A percentile compares a stretch with the other conserved stretches of the same genome.
These are phyloP conservation scores for Sanghuangporus weigelae DNA, from an alignment of 1,284 basidiomycete genomes.

Conservation along the genomic window DNA sequence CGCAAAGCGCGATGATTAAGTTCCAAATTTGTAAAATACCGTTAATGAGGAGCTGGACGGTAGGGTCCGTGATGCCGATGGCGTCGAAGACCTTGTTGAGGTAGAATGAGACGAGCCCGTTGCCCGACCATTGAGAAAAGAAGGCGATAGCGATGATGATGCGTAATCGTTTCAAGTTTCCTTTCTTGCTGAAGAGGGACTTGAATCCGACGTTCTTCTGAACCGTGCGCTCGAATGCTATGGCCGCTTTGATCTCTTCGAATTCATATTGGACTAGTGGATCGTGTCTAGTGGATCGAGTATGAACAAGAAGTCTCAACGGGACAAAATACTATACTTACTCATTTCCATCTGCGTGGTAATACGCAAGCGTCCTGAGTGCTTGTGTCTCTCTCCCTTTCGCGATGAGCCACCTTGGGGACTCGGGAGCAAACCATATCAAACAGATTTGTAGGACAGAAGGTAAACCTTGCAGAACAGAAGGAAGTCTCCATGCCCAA, in stretches of 20 bases:
- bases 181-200: slow-evolving; percentile 49
- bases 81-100: slow-evolving; percentile 64
- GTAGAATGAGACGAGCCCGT: slow-evolving; percentile 65
- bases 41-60: slow-evolving; percentile 43
- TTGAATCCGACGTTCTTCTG: slow-evolving; percentile 52
- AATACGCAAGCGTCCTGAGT: slow-evolving; percentile 59
- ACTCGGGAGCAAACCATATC: slow-evolving; percentile 62
- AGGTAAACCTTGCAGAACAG: slow-evolving; percentile 58
- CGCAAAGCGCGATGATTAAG: slow-evolving; percentile 53
- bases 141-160: slow-evolving; percentile 67
- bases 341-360: slow-evolving; percentile 67
- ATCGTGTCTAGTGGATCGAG: slow-evolving; percentile 40
- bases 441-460: slow-evolving; percentile 56
- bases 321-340: slow-evolving; percentile 20
- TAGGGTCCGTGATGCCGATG: slow-evolving; percentile 63
- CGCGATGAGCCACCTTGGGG: slow-evolving; percentile 64
- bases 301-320: neutral
- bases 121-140: slow-evolving; percentile 51
- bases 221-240: slow-evolving; percentile 57
- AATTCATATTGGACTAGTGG: slow-evolving; percentile 69
- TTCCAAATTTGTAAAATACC: slow-evolving; percentile 71
- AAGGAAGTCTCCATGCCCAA: slow-evolving; percentile 76
- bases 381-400: slow-evolving; percentile 62
- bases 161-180: slow-evolving; percentile 62
- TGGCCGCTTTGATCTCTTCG: slow-evolving; percentile 72